Evolutionary conservation across 768 basidiomycete genomes (phyloP), one percentile per base, ranked within the genome.

Genomic region (Holtermannia corniformis): DNA sequence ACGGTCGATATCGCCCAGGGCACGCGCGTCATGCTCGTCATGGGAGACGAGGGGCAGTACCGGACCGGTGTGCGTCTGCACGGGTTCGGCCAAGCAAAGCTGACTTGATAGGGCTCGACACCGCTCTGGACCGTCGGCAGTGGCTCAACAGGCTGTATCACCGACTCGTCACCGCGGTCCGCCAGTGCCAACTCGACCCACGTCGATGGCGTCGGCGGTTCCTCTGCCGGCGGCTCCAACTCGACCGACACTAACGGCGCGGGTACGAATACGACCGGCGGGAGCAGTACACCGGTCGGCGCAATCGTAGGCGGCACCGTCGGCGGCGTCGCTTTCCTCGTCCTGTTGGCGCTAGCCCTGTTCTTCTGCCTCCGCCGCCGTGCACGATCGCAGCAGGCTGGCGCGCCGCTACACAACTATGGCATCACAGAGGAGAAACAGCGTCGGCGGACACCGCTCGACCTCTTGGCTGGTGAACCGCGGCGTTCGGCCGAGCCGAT

Each of bases 291-390:
- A 58, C 54, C 0, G 70, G 68, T 16, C 16, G 32, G 32, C 32
- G 66, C 70, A 0, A 70, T 72, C 3, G 64, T 72, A 1, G 73
- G 72, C 0, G 69, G 72, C 1, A 61, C 60, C 0, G 60, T 75
- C 2, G 75, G 73, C 2, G 62, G 72, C 16, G 62, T 73, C 19
- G 67, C 64, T 4, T 67, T 64, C 24, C 56, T 74, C 12, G 47
- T 71, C 28, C 55, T 74, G 14, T 63, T 75, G 23, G 62, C 51
- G 5, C n/a, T 74, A 3, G 55, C 73, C 20, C 54, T 64, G 3
- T 65, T 68, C 55, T 70, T 59, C 60, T 71, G 70, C 54, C 21
- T 59, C 5, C 52, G 72, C 22, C 59, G 65, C 22, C 48, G 58
- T 23, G 52, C 49, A 22, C 49, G 60, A 20, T 51, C 52, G 11